Evolutionary conservation across 2,329 filamentous ascomycete genomes (phyloP), one percentile per base, ranked within the genome.

Genomic region (Fusarium subglutinans): DNA sequence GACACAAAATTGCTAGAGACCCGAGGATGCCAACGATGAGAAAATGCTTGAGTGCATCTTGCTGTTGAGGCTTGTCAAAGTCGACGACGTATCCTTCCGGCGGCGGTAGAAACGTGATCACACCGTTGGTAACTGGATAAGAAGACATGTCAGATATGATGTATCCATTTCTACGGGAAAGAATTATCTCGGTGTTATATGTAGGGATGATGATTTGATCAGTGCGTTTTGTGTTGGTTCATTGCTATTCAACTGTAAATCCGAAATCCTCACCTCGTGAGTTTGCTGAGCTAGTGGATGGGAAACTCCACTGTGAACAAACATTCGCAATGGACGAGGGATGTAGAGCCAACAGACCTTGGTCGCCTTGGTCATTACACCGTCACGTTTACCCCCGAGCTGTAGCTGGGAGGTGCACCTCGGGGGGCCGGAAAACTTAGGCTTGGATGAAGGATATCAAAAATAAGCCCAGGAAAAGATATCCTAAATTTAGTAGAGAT

Each of bases 31-130:
- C 79, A 14, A 79, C 79, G 2, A 81, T 68, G 2, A 78, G 53
- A 20, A 76, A 81, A 20, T 79, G 75, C 0, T 78, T 59, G 3
- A 74, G 20, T 2, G 72, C 76, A 20, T 70, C 66, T 14, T 77
- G 78, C 7, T 66, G 60, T 18, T 76, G 72, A 1, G 81, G 80
- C 20, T 81, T 63, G 9, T 77, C 70, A 48, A 83, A 82, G 38
- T 83, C 65, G 18, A 81, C 76, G 6, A 69, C 67, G 26, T 81
- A 82, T 20, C 72, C 79, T 4, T 70, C 66, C 2, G 81, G 81
- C 3, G 80, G 75, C 2, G 74, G 15, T 0, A 79, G 44, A 14
- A 79, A 60, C 15, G 73, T 77, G 5, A 64, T 75, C 9, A 77
- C 74, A 24, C 78, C 79, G 50, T 80, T 73, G 0, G 66, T 67